These are phyloP conservation scores for Lumnitzera littorea DNA, from an alignment of 345 rosid genomes.

Conservation along the genomic window DNA sequence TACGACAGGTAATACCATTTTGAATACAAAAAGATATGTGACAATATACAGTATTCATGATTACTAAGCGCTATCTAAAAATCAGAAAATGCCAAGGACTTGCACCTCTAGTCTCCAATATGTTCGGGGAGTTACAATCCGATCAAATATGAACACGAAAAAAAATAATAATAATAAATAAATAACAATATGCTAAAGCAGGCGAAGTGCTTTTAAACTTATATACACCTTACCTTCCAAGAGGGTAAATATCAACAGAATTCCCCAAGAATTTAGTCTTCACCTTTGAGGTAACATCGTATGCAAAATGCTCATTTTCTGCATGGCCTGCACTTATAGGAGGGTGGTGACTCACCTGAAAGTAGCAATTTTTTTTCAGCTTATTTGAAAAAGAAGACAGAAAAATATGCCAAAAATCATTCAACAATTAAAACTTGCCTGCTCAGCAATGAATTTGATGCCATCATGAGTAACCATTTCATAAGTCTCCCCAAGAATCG, in stretches of 20 bases:
- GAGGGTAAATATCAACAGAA: slow-evolving; percentile 63
- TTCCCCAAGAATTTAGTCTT: slow-evolving; percentile 81
- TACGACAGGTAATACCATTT: no score
- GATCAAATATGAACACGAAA: not conserved
- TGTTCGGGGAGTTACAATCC: not conserved
- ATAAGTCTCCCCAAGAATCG: slow-evolving; percentile 94
- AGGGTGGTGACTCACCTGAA: slow-evolving; percentile 91
- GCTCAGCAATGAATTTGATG: slow-evolving; percentile 74
- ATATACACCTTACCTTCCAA: slow-evolving; percentile 43
- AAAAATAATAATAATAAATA: not conserved
- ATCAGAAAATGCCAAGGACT: no score
- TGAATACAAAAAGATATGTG: no score
- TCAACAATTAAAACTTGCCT: slow-evolving; percentile 31
- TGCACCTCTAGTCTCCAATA: no score
- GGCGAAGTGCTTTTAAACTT: no score
- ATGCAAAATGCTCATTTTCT: slow-evolving; percentile 78
- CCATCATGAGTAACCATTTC: slow-evolving; percentile 80
- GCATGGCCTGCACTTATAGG: slow-evolving; percentile 96
- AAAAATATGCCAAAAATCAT: not conserved
- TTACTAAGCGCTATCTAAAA: no score
- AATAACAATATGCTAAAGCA: not conserved
- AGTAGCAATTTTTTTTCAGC: slow-evolving; percentile 1
- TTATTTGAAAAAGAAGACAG: no score
- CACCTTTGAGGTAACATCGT: slow-evolving; percentile 75
- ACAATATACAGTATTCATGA: no score